Conservation (phyloP, 169 alveolate genomes). For the Perkinsus chesapeaki region DNA sequence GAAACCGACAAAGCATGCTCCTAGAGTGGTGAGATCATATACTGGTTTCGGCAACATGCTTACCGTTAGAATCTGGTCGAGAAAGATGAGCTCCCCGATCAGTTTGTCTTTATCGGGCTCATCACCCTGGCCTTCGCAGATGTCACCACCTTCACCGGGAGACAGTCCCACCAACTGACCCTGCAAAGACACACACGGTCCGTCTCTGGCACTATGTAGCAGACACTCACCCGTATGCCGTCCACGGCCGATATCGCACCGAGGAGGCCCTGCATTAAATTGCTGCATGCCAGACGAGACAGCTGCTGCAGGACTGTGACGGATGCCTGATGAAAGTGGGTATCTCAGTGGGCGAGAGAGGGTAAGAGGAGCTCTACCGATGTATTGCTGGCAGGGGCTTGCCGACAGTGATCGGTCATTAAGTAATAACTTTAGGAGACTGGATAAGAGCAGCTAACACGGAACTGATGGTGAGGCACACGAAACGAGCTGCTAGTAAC, state of each 20-base stretch:
- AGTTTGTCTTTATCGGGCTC: not conserved
- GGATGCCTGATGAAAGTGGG: too few species aligned
- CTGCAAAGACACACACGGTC: not conserved
- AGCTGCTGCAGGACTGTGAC: not conserved
- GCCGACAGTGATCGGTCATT: not conserved
- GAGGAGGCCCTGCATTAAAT: not conserved
- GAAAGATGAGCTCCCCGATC: not conserved
- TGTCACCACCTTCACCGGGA: not conserved
- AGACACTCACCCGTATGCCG: not conserved
- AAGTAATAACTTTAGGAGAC: not conserved
- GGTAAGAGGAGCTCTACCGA: too few species aligned
- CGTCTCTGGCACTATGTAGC: not conserved
- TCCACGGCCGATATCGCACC: not conserved
- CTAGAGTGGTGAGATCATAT: not conserved
- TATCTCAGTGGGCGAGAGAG: not conserved
- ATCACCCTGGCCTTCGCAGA: not conserved
- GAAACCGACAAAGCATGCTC: not conserved
- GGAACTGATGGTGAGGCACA: not conserved
- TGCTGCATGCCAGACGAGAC: not conserved
- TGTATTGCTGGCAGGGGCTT: too few species aligned
- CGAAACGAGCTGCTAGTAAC: not conserved
- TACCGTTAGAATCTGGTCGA: not conserved
- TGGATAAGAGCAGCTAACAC: not conserved
- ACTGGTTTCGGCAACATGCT: not conserved
- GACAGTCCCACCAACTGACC: not conserved